These are phyloP conservation scores for Neoscytalidium dimidiatum DNA, from an alignment of 2,329 filamentous ascomycete genomes.

Conservation along the genomic window DNA sequence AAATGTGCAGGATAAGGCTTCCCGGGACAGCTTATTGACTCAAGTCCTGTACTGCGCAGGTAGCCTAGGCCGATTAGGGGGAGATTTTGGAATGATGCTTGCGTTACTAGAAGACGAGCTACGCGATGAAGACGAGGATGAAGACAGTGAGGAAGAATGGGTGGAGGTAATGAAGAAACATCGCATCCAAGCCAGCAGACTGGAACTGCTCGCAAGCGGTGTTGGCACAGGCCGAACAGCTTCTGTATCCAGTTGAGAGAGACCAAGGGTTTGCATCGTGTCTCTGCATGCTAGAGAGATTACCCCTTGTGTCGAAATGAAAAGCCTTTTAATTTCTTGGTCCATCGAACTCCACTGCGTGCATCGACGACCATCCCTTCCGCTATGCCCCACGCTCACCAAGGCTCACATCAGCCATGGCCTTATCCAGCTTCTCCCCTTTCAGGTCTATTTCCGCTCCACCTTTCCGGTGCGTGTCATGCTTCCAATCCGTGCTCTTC, in stretches of 20 bases:
- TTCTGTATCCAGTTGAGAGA: background rate
- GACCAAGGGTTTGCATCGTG: too few species aligned
- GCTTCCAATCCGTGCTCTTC: constrained; percentile 5
- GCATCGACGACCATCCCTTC: background rate
- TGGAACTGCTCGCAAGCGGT: constrained; percentile 58
- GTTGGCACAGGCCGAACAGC: constrained; percentile 36
- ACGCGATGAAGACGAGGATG: constrained; percentile 39
- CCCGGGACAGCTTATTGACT: constrained; percentile 83
- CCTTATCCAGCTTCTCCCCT: constrained; percentile 6
- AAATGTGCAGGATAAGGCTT: constrained; percentile 75
- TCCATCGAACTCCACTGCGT: background rate
- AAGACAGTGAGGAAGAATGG: constrained; percentile 66
- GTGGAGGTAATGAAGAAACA: constrained; percentile 87
- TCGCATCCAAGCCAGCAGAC: constrained; percentile 75
- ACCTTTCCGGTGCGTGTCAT: constrained; percentile 1
- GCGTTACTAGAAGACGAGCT: constrained; percentile 61
- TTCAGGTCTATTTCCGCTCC: constrained; percentile 2
- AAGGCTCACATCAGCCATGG: constrained; percentile 2
- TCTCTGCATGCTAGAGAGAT: background rate
- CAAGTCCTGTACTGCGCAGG: constrained; percentile 93
- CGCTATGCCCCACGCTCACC: background rate
- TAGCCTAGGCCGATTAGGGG: constrained; percentile 84
- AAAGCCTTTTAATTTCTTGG: background rate
- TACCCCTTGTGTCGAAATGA: background rate
- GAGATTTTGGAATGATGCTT: constrained; percentile 88